A percentile compares a stretch with the other conserved stretches of the same genome.
phyloP scores from a whole-genome alignment of 2,329 filamentous ascomycete genomes.

The Septoria linicola region DNA sequence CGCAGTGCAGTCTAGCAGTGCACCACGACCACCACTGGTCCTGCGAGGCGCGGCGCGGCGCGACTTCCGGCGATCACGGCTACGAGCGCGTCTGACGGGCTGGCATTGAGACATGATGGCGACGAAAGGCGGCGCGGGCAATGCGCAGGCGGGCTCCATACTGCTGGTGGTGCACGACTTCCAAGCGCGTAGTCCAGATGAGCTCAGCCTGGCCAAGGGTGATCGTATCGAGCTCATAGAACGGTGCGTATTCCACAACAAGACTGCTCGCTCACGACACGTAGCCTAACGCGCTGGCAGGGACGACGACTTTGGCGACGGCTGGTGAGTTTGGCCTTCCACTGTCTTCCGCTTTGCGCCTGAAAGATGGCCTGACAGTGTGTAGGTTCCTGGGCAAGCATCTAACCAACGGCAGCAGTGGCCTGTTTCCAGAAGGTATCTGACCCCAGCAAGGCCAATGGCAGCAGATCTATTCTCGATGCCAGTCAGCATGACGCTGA shows the following conservation, averaged over 20 bases:
- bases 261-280: not conserved
- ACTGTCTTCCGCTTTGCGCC: constrained; percentile 6
- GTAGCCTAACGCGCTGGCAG: constrained; percentile 14
- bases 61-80: no score
- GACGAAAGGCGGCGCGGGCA: constrained; percentile 26
- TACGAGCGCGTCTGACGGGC: not conserved
- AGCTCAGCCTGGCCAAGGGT: constrained; percentile 82
- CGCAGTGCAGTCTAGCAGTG: no score
- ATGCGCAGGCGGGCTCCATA: constrained; percentile 40
- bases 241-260: constrained; percentile 42
- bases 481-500: constrained; percentile 15
- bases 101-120: constrained; percentile 22
- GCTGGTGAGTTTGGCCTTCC: constrained; percentile 40
- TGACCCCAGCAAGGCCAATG: not conserved
- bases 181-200: constrained; percentile 83
- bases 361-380: constrained; percentile 36
- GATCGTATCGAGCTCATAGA: constrained; percentile 81
- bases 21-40: no score
- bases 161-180: constrained; percentile 83
- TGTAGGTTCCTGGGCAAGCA: constrained; percentile 69
- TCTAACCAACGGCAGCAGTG: constrained; percentile 68
- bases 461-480: not conserved
- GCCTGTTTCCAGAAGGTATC: constrained; percentile 78
- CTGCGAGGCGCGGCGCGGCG: no score
- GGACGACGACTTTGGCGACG: constrained; percentile 85